Percentiles rank a stretch among this genome's conserved stretches.
Conservation (phyloP, 2,329 filamentous ascomycete species). For the Fusarium protoensiforme region DNA sequence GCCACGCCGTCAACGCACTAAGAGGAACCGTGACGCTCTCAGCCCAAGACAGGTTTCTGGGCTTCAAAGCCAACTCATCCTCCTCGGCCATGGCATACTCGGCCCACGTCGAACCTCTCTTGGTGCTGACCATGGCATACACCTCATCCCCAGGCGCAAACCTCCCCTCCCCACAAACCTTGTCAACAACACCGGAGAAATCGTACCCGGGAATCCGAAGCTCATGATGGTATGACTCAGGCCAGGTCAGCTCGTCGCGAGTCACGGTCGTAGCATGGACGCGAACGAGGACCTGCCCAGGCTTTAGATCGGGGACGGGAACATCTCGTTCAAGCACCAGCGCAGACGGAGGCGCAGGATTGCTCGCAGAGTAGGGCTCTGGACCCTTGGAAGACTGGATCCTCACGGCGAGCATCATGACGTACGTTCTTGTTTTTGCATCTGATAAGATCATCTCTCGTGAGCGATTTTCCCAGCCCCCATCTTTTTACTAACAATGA, state of each 20-base stretch:
- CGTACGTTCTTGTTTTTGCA: conserved; percentile 3
- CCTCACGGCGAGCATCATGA: conserved; percentile 32
- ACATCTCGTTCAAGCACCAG: conserved; percentile 5
- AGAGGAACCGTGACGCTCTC: conserved; percentile 49
- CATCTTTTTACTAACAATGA: not conserved
- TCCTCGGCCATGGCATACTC: conserved; percentile 37
- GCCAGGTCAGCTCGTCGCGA: conserved; percentile 31
- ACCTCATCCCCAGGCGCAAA: conserved; percentile 46
- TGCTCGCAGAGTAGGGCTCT: conserved; percentile 18
- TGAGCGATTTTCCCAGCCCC: conserved; percentile 35
- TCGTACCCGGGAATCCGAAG: conserved; percentile 20
- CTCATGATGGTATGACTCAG: conserved; percentile 20
- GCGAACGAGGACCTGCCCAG: conserved; percentile 21
- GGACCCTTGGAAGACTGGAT: conserved; percentile 10
- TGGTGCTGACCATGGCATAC: conserved; percentile 40
- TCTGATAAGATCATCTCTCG: conserved; percentile 27
- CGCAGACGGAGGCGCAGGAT: conserved; percentile 15
- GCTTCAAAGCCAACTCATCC: conserved; percentile 46
- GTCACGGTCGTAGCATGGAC: conserved; percentile 29
- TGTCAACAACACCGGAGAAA: conserved; percentile 23
- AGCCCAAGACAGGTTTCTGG: conserved; percentile 40
- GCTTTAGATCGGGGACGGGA: conserved; percentile 4
- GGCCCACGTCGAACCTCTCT: conserved; percentile 35
- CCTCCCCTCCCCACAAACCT: conserved; percentile 1
- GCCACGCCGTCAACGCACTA: conserved; percentile 50